Conservation (phyloP, 164 flowering plant genomes). For the Macadamia integrifolia region DNA sequence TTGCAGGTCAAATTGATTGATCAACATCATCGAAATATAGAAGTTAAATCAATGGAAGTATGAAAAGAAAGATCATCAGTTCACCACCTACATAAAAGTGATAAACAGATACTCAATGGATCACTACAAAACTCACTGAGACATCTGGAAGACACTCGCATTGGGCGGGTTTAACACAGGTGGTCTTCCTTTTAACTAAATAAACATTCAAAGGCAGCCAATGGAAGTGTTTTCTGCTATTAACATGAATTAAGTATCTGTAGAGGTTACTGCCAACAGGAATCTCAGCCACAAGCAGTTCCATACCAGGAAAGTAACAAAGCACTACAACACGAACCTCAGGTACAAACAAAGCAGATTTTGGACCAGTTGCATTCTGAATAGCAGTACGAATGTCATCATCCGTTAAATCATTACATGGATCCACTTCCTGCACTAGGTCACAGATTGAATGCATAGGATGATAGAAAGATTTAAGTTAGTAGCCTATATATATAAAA, state of each 20-base stretch:
- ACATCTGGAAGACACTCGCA: too few relatives aligned
- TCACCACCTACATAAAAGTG: background rate
- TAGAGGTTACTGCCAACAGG: too few relatives aligned
- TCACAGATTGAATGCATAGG: background rate
- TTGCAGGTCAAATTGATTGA: background rate
- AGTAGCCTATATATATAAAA: background rate
- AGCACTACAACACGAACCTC: conserved; percentile 46
- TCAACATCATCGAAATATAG: background rate
- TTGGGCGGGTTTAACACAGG: too few relatives aligned
- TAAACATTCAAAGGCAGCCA: too few relatives aligned
- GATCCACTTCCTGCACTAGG: conserved; percentile 81
- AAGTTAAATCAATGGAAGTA: background rate
- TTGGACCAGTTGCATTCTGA: conserved; percentile 97
- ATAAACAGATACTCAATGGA: too few relatives aligned
- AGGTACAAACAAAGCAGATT: conserved; percentile 85
- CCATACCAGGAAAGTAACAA: background rate
- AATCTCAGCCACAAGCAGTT: background rate
- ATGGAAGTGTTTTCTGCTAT: too few relatives aligned
- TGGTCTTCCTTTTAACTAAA: too few relatives aligned
- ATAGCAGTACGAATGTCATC: conserved; percentile 91
- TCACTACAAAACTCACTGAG: too few relatives aligned
- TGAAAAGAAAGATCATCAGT: background rate
- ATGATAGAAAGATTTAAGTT: background rate
- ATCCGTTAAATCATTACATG: conserved; percentile 94
- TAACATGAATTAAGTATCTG: too few relatives aligned